phyloP scores from a whole-genome alignment of 441 rosid genomes.

The Populus hybrid region DNA sequence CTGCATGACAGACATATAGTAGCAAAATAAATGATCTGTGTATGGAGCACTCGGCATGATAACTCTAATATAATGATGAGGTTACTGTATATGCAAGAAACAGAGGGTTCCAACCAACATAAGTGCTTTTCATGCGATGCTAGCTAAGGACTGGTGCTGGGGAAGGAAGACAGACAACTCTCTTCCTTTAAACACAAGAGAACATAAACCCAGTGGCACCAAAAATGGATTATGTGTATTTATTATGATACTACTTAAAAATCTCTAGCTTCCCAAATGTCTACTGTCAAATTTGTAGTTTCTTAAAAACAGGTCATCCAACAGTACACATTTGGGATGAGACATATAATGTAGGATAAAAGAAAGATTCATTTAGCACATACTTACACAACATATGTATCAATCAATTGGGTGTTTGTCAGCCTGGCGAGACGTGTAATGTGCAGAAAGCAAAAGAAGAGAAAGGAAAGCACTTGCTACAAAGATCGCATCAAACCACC shows the following conservation, averaged over 20 bases:
- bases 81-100: background rate
- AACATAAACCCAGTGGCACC: background rate
- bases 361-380: background rate
- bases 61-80: background rate
- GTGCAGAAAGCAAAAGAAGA: constrained; percentile 87
- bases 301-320: background rate
- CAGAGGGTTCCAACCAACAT: background rate
- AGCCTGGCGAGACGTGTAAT: constrained; percentile 92
- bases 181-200: background rate
- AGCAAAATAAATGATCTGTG: background rate
- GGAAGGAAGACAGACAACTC: background rate
- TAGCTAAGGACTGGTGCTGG: background rate
- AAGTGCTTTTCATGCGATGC: background rate
- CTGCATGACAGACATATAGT: background rate
- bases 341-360: background rate
- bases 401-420: constrained; percentile 95
- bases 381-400: constrained; percentile 31
- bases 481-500: constrained; percentile 98
- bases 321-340: background rate
- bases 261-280: background rate
- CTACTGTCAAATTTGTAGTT: background rate
- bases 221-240: background rate
- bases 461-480: constrained; percentile 98
- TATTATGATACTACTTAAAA: too few relatives aligned
- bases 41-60: background rate